Percentiles rank a stretch among this genome's conserved stretches.
Evolutionary conservation across 352 stramenopile genomes (phyloP).

Genomic region (Globisporangium polare): DNA sequence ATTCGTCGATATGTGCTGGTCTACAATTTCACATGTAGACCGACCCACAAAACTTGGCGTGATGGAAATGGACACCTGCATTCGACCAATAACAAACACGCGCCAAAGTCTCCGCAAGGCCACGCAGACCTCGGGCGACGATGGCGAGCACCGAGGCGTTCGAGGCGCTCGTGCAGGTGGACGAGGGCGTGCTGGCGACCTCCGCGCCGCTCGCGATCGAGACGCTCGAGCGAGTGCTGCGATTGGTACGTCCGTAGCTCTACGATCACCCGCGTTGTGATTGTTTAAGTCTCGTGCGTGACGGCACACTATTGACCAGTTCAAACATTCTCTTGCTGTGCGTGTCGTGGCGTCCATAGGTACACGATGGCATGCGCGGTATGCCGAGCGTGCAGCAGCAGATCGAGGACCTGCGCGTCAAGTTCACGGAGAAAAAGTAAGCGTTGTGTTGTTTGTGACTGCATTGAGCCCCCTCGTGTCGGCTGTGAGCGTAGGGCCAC

Average conservation of each 20-base stretch:
- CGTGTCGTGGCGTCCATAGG: conserved; percentile 16
- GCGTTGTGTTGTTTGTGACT: conserved; percentile 7
- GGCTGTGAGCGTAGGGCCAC: neutral
- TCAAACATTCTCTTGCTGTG: neutral
- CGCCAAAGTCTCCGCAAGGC: too few relatives aligned
- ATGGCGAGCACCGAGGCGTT: conserved; percentile 30
- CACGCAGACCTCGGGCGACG: too few relatives aligned
- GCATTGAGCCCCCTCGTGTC: neutral
- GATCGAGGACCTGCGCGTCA: conserved; percentile 36
- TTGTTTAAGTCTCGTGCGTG: neutral
- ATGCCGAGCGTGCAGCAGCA: conserved; percentile 36
- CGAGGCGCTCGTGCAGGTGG: conserved; percentile 58
- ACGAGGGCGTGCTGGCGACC: conserved; percentile 61
- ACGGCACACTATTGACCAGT: neutral
- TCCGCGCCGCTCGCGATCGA: conserved; percentile 46
- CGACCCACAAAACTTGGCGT: too few relatives aligned
- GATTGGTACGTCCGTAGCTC: conserved; percentile 24
- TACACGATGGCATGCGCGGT: conserved; percentile 38
- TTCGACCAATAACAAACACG: too few relatives aligned
- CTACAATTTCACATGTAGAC: too few relatives aligned
- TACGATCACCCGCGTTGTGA: neutral
- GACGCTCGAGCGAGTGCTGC: conserved; percentile 44
- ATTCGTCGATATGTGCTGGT: too few relatives aligned
- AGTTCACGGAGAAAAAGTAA: conserved; percentile 55
- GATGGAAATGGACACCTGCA: too few relatives aligned